Conservation (phyloP, 2,329 filamentous ascomycete genomes). For the Leptographium lundbergii region DNA sequence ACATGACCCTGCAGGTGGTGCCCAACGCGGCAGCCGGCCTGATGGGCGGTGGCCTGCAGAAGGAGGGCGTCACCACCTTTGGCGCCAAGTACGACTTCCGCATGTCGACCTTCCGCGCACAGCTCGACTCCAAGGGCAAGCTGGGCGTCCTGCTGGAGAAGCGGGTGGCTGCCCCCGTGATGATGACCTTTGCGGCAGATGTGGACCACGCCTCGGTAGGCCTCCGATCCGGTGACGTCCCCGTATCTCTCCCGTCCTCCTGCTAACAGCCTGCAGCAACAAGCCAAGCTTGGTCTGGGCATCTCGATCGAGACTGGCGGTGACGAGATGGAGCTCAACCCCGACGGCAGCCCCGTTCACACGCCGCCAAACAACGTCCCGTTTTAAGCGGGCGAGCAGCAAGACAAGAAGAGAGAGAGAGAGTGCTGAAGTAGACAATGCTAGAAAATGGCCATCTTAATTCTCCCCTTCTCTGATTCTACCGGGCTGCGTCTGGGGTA, state of each 20-base stretch:
- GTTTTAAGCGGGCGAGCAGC: constrained; percentile 36
- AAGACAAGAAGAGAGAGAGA: not conserved
- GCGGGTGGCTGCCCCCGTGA: constrained; percentile 83
- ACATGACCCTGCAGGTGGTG: constrained; percentile 78
- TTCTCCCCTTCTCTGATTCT: not conserved
- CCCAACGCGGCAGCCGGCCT: constrained; percentile 39
- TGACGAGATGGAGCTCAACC: constrained; percentile 79
- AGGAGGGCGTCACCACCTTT: constrained; percentile 82
- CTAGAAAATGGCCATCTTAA: not conserved
- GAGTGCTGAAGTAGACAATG: not conserved
- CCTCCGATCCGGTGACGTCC: constrained; percentile 16
- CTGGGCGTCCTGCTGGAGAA: constrained; percentile 89
- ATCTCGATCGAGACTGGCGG: constrained; percentile 80
- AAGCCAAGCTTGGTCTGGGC: constrained; percentile 86
- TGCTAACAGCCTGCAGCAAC: constrained; percentile 50
- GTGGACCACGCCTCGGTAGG: constrained; percentile 92
- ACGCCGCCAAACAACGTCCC: constrained; percentile 44
- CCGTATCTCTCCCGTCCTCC: not conserved
- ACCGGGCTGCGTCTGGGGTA: not conserved
- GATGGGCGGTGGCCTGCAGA: constrained; percentile 67
- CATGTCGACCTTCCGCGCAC: constrained; percentile 87
- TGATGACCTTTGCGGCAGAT: constrained; percentile 89
- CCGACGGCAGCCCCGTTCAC: constrained; percentile 47
- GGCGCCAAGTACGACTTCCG: constrained; percentile 98
- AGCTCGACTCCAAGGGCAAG: constrained; percentile 91